phyloP scores from a whole-genome alignment of 2,329 filamentous ascomycete species.

The Pseudogymnoascus sp. region DNA sequence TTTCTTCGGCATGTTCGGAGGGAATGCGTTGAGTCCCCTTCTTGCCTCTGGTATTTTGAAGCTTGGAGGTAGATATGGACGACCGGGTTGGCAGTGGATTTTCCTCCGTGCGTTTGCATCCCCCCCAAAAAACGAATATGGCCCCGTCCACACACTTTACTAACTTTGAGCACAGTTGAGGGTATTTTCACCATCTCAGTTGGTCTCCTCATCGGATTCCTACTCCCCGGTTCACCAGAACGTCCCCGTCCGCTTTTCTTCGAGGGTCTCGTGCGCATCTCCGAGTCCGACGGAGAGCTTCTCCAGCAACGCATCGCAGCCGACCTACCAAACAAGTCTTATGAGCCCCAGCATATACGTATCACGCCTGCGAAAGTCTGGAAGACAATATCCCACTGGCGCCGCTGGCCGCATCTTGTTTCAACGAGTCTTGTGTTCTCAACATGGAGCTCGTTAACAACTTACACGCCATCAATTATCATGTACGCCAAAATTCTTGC shows the following conservation, averaged over 20 bases:
- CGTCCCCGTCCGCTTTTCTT: constrained; percentile 31
- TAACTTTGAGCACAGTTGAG: constrained; percentile 20
- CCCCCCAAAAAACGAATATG: too few relatives aligned
- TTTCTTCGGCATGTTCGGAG: constrained; percentile 49
- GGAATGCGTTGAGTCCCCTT: constrained; percentile 55
- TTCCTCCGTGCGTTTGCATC: constrained; percentile 11
- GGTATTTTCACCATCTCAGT: constrained; percentile 27
- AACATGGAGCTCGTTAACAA: constrained; percentile 24
- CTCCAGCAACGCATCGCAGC: constrained; percentile 35
- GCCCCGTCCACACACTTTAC: background rate
- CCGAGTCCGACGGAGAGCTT: constrained; percentile 31
- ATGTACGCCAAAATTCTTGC: constrained; percentile 13
- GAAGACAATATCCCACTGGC: constrained; percentile 18
- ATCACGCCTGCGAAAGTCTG: constrained; percentile 24
- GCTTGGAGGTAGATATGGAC: constrained; percentile 14
- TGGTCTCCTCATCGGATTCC: constrained; percentile 33
- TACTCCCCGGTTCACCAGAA: constrained; percentile 33
- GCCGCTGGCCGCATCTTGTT: constrained; percentile 25
- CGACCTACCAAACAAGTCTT: constrained; percentile 35
- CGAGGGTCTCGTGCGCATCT: constrained; percentile 9
- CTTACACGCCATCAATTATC: constrained; percentile 28
- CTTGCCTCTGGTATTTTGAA: constrained; percentile 37
- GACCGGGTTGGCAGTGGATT: constrained; percentile 19
- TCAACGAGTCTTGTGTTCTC: constrained; percentile 21
- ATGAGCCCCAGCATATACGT: constrained; percentile 27